Evolutionary conservation across 2,329 filamentous ascomycete genomes (phyloP).

Genomic region (Grosmannia serpens): DNA sequence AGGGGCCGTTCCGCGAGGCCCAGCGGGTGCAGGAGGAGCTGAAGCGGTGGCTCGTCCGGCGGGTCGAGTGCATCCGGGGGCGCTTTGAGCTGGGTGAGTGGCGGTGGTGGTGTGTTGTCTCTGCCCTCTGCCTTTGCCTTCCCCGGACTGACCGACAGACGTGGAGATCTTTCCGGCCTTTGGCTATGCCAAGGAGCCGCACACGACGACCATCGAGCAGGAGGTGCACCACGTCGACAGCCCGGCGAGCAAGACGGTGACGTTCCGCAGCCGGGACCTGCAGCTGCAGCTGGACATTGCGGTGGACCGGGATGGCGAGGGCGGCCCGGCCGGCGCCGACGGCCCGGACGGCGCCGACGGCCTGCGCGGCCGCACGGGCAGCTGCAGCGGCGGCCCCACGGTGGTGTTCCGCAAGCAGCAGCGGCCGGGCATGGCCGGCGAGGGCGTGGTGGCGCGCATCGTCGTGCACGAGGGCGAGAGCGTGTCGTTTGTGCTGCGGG

Average conservation of each 20-base stretch:
- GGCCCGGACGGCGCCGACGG: not conserved
- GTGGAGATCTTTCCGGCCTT: conserved; percentile 64
- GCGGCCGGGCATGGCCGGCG: conserved; percentile 41
- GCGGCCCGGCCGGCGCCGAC: conserved; percentile 15
- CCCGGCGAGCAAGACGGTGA: conserved; percentile 44
- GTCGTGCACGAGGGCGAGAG: conserved; percentile 53
- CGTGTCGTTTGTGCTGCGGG: conserved; percentile 57
- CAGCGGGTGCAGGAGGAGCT: conserved; percentile 46
- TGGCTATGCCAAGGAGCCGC: conserved; percentile 53
- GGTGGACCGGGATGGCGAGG: conserved; percentile 30
- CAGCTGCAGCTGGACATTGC: conserved; percentile 58
- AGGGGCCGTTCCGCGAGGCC: conserved; percentile 42
- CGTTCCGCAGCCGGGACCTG: conserved; percentile 46
- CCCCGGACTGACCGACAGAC: conserved; percentile 30
- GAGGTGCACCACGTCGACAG: conserved; percentile 24
- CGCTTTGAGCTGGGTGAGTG: conserved; percentile 43
- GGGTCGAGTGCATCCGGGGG: conserved; percentile 63
- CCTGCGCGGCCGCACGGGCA: conserved; percentile 26
- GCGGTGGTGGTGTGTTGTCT: not conserved
- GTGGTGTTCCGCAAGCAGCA: conserved; percentile 44
- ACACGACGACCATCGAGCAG: conserved; percentile 45
- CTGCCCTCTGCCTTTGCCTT: not conserved
- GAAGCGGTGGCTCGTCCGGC: conserved; percentile 59
- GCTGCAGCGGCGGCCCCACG: conserved; percentile 31
- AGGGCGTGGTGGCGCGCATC: conserved; percentile 51